Evolutionary conservation across 2,329 filamentous ascomycete species (phyloP).

Genomic region (Talaromyces sp.): DNA sequence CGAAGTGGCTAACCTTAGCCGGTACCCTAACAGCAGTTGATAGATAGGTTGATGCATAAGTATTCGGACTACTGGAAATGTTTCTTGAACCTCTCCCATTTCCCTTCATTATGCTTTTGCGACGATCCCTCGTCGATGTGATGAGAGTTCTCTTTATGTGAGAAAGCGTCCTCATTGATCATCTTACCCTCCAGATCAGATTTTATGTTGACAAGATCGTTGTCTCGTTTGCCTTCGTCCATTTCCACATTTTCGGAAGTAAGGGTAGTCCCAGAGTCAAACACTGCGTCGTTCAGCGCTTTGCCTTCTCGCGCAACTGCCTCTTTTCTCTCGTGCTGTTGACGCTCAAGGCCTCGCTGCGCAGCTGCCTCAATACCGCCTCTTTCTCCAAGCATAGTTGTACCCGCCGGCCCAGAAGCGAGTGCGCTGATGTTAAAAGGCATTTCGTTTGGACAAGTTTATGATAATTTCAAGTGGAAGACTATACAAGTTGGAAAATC

Average conservation of each 20-base stretch:
- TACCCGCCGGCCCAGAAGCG: constrained; percentile 3
- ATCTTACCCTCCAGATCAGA: background rate
- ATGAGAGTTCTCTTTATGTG: background rate
- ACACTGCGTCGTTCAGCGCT: background rate
- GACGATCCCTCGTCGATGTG: background rate
- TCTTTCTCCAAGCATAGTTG: constrained; percentile 12
- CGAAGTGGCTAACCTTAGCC: too few relatives aligned
- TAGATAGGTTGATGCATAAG: too few relatives aligned
- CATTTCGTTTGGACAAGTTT: background rate
- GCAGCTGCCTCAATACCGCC: constrained; percentile 12
- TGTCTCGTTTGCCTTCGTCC: background rate
- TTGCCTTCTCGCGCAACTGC: background rate
- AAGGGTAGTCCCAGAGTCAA: background rate
- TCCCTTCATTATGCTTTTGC: background rate
- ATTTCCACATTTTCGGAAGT: background rate
- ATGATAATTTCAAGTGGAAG: background rate
- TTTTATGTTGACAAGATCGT: background rate
- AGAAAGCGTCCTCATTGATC: background rate
- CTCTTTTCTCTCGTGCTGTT: constrained; percentile 6
- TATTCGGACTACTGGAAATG: background rate
- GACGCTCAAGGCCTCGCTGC: background rate
- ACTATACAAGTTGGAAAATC: background rate
- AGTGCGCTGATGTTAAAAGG: constrained; percentile 4
- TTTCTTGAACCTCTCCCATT: background rate
- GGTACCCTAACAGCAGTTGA: background rate